Percentiles rank a stretch among this genome's conserved stretches.
Evolutionary conservation across 345 rosid genomes (phyloP).

Genomic region (Citrus australasica): DNA sequence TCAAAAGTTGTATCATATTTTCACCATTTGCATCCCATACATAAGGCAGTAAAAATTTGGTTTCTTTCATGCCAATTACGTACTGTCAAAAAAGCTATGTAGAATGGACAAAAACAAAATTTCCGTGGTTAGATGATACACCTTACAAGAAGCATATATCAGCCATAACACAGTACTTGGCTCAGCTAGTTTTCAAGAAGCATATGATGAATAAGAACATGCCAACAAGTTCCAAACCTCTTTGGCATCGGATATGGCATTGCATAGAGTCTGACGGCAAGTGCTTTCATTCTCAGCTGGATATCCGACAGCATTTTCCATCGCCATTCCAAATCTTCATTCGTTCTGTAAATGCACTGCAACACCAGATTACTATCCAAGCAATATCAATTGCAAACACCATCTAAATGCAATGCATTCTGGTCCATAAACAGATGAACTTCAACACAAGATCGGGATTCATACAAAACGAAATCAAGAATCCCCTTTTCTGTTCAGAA

Average conservation of each 20-base stretch:
- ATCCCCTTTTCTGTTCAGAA: background rate
- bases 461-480: background rate
- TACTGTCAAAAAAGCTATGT: background rate
- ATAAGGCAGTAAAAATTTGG: background rate
- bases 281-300: constrained; percentile 33
- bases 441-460: background rate
- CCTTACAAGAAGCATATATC: background rate
- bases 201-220: background rate
- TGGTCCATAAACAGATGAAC: background rate
- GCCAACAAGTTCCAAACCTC: constrained; percentile 23
- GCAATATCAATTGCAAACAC: background rate
- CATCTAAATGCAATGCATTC: background rate
- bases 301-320: constrained; percentile 44
- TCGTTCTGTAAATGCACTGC: constrained; percentile 41
- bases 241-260: constrained; percentile 23
- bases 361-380: constrained; percentile 16
- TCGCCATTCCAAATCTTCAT: constrained; percentile 37
- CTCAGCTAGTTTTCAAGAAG: background rate
- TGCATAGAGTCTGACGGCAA: constrained; percentile 31
- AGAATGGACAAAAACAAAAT: background rate
- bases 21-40: background rate
- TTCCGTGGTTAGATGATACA: background rate
- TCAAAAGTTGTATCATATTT: background rate
- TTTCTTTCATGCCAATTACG: background rate
- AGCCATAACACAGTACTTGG: background rate